A percentile compares a stretch with the other conserved stretches of the same genome.
Conservation (phyloP, 1,284 basidiomycete genomes). For the Stygiomarasmius scandens region DNA sequence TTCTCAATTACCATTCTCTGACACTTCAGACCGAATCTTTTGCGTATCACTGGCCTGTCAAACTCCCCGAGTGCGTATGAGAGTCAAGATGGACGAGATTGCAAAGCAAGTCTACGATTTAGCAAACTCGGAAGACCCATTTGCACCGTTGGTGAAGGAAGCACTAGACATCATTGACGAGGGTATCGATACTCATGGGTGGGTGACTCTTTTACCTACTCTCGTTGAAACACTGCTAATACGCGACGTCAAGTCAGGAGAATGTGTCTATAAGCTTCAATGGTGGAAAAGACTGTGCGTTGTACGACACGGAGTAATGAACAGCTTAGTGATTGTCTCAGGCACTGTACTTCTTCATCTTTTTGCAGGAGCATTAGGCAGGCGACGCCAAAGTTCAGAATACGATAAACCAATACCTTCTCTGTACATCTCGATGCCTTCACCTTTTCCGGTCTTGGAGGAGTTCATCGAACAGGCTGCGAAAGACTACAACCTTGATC, state of each 20-base stretch:
- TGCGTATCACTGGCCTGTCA: too few relatives aligned
- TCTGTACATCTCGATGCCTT: slow-evolving; percentile 89
- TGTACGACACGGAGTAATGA: neutral
- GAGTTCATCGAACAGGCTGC: slow-evolving; percentile 75
- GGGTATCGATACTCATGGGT: slow-evolving; percentile 79
- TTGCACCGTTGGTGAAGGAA: slow-evolving; percentile 69
- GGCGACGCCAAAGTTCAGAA: slow-evolving; percentile 35
- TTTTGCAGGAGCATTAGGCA: slow-evolving; percentile 72
- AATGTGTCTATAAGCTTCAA: slow-evolving; percentile 91
- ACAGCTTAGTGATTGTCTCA: slow-evolving; percentile 32
- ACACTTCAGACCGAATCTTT: too few relatives aligned
- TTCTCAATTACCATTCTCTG: too few relatives aligned
- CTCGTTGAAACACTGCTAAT: neutral
- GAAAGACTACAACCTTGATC: slow-evolving; percentile 75
- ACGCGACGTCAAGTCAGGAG: slow-evolving; percentile 48
- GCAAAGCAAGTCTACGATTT: slow-evolving; percentile 62
- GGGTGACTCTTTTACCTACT: slow-evolving; percentile 34
- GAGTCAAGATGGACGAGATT: slow-evolving; percentile 30
- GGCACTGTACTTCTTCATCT: slow-evolving; percentile 95
- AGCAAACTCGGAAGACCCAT: slow-evolving; percentile 51
- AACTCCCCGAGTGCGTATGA: neutral
- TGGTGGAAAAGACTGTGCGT: slow-evolving; percentile 95
- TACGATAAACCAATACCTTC: slow-evolving; percentile 63
- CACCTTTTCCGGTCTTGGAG: slow-evolving; percentile 87
- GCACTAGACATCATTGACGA: slow-evolving; percentile 80